Evolutionary conservation across 75 land plant species (phyloP), one percentile per base, ranked within the genome.

Genomic region (Isoetes taiwanensis): DNA sequence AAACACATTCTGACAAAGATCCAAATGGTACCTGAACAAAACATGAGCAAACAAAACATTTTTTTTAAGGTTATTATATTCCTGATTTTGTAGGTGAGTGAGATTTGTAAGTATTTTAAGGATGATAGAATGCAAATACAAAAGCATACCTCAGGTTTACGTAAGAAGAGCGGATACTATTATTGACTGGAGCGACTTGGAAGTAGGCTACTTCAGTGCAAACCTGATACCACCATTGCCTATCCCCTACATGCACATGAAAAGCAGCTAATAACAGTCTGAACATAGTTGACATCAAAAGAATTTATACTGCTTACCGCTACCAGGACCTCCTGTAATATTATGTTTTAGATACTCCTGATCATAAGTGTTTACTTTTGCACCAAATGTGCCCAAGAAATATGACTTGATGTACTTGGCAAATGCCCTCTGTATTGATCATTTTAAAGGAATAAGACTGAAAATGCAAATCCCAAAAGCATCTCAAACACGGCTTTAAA

Each of bases 191-290:
- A 30, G 99, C 96, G 21, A 87, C 98, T 63, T 94, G 99, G 55
- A 94, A 94, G 62, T 78, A 88, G 1, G 96, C 99, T 61, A 94
- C 85, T 61, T 94, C 99, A 28, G 84, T 88, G 60, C 99, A 94
- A 42, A 94, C 99, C 71, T 94, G 99, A 70, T 79, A 94, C 99
- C 99, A 94, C 95, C 99, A 94, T 58, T 79, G 74, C 8, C 99
- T 79, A 42, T 73, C 80, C 52, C 69, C 74, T 81, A 56, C 41
- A 69, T n/a, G n/a, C n/a, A n/a, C n/a, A n/a, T n/a, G n/a, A n/a
- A n/a, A n/a, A n/a, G n/a, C n/a, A n/a, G n/a, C n/a, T n/a, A n/a
- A n/a, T n/a, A n/a, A n/a, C n/a, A n/a, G n/a, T n/a, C n/a, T n/a
- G n/a, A n/a, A n/a, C n/a, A n/a, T n/a, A n/a, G n/a, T n/a, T n/a